phyloP scores from a whole-genome alignment of 1,284 basidiomycete species.

The Tilletia setariae region DNA sequence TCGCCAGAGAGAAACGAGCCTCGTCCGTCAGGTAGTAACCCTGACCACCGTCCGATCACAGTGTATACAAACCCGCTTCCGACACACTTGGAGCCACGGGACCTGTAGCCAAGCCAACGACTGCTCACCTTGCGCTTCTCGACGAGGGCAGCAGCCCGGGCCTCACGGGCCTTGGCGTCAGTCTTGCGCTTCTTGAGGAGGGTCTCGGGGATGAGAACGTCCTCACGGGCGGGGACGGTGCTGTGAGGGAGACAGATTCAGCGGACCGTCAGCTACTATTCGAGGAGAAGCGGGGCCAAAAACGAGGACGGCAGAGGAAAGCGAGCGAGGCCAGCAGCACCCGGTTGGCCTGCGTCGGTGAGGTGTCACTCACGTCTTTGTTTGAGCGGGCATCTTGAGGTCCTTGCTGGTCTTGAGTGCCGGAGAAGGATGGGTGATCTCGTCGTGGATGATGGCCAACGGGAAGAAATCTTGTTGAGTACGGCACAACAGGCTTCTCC shows the following conservation, averaged over 20 bases:
- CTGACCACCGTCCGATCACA: too few relatives aligned
- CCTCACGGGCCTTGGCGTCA: conserved; percentile 94
- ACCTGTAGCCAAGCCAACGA: not conserved
- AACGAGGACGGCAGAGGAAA: not conserved
- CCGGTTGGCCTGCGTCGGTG: not conserved
- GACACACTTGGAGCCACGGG: too few relatives aligned
- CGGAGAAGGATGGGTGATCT: not conserved
- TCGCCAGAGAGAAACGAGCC: too few relatives aligned
- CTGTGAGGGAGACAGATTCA: not conserved
- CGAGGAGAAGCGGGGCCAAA: not conserved
- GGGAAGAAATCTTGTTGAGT: too few relatives aligned
- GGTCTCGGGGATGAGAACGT: conserved; percentile 54
- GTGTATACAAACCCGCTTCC: too few relatives aligned
- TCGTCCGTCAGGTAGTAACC: too few relatives aligned
- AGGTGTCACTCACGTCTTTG: not conserved
- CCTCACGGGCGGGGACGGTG: conserved; percentile 20
- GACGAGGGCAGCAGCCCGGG: conserved; percentile 78
- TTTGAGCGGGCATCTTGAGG: conserved; percentile 16
- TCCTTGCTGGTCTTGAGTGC: not conserved
- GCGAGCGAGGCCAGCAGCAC: not conserved
- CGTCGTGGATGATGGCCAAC: not conserved
- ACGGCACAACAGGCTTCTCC: too few relatives aligned
- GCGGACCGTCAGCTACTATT: too few relatives aligned
- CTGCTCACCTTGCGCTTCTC: conserved; percentile 82
- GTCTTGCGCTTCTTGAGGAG: conserved; percentile 79